Percentiles rank a stretch among this genome's conserved stretches.
Evolutionary conservation across 2,329 filamentous ascomycete species (phyloP).

Genomic region (Stachybotrys chlorohalonatus): DNA sequence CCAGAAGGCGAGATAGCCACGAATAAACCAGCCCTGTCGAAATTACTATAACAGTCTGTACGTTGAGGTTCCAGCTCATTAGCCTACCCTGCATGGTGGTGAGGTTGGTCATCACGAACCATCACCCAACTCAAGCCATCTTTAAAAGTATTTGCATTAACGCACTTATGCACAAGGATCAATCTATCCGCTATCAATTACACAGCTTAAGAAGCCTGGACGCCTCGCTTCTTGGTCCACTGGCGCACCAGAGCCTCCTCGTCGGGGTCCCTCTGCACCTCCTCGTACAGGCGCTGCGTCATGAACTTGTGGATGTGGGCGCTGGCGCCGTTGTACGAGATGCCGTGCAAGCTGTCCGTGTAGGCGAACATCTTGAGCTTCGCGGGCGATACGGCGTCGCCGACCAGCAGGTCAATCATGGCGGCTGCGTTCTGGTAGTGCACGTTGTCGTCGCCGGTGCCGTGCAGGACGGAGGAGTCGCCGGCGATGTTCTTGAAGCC

Average conservation of each 20-base stretch:
- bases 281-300: slow-evolving; percentile 49
- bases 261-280: slow-evolving; percentile 45
- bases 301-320: slow-evolving; percentile 54
- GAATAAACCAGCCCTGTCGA: too few species aligned
- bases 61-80: too few species aligned
- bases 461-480: slow-evolving; percentile 54
- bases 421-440: slow-evolving; percentile 60
- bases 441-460: slow-evolving; percentile 62
- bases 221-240: slow-evolving; percentile 17
- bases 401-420: slow-evolving; percentile 52
- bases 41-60: too few species aligned
- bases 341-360: slow-evolving; percentile 56
- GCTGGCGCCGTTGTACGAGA: slow-evolving; percentile 46
- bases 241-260: slow-evolving; percentile 18
- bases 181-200: slow-evolving; percentile 1
- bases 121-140: too few species aligned
- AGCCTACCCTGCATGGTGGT: too few species aligned
- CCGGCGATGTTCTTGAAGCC: slow-evolving; percentile 57
- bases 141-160: neutral
- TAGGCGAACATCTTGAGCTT: slow-evolving; percentile 58
- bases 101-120: too few species aligned
- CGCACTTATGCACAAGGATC: slow-evolving; percentile 1
- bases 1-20: too few species aligned
- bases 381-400: slow-evolving; percentile 45
- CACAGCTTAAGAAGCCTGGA: neutral